These are phyloP conservation scores for Globisporangium irregulare DNA, from an alignment of 352 stramenopile species.

Conservation along the genomic window DNA sequence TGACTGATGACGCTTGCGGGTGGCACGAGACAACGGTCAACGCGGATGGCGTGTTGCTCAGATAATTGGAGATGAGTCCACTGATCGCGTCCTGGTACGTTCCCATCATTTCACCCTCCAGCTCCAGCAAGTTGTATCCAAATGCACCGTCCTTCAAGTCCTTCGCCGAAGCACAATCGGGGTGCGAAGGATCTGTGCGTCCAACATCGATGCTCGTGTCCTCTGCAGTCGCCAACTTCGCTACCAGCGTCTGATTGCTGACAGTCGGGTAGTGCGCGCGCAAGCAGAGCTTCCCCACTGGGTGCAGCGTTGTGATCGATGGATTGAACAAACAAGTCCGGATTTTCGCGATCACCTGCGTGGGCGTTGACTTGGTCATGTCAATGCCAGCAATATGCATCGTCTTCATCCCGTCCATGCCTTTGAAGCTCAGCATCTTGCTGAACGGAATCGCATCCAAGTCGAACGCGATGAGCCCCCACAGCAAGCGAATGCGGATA, in stretches of 20 bases:
- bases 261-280: conserved; percentile 52
- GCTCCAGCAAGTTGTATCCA: conserved; percentile 72
- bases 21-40: conserved; percentile 65
- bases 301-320: conserved; percentile 65
- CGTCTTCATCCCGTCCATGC: conserved; percentile 58
- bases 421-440: conserved; percentile 56
- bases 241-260: conserved; percentile 40
- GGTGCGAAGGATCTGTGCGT: conserved; percentile 45
- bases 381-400: conserved; percentile 64
- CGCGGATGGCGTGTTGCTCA: conserved; percentile 51
- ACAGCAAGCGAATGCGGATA: conserved; percentile 52
- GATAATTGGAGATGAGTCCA: conserved; percentile 71
- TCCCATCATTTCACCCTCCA: conserved; percentile 64
- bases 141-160: conserved; percentile 26
- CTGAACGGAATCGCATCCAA: conserved; percentile 40
- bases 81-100: conserved; percentile 65
- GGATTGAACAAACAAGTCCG: conserved; percentile 81
- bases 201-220: conserved; percentile 43
- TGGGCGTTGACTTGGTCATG: conserved; percentile 60
- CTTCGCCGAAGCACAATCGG: conserved; percentile 41
- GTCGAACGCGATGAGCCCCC: conserved; percentile 46
- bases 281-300: conserved; percentile 65
- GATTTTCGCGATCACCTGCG: conserved; percentile 60
- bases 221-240: conserved; percentile 39
- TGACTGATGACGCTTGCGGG: conserved; percentile 53